Base-by-base conservation (phyloP, 148 eudicot species). In the Chenopodium formosanum region DNA sequence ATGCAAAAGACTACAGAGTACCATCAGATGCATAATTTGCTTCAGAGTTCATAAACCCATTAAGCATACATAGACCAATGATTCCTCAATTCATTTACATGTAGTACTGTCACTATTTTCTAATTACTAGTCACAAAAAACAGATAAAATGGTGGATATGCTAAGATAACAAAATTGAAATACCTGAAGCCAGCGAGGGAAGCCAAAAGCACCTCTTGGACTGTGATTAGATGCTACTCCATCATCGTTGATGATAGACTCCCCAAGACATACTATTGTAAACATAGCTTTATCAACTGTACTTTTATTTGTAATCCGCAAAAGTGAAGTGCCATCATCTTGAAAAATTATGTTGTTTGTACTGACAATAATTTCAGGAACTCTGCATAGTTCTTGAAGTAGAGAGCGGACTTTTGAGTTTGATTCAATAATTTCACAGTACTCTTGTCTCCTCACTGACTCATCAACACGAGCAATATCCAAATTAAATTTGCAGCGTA, bases 121-220 rank as follows among this genome's bases (percentile, higher is more conserved):
- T 27, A 16, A 40, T 37, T 58, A 73, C 25, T 12, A 16, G 63
- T 3, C 78, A 63, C 25, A 25, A 37, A 44, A 37, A 29, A 74
- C 11, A 40, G 29, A 75, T 25, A 2, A 75, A 29, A 20, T 64
- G 63, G 14, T 23, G 52, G 23, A 25, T 71, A 40, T 40, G 37
- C 74, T 71, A 22, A 13, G 37, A 9, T 20, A 56, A 58, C 25
- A 66, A 64, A 68, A 29, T 79, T 80, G 81, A 76, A 34, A 83
- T 88, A 97, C 99, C 99, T 92, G 86, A 79, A 97, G 98, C 99
- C 99, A 97, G 70, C 85, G 92, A 20, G 99, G 98, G 86, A 92
- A 90, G 75, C 99, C 98, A 84, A 90, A 94, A 86, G 93, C 92
- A 78, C 97, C 98, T 87, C 94, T 90, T 52, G 95, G 91, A 70